Evolutionary conservation across 1,284 basidiomycete species (phyloP), one percentile per base, ranked within the genome.

Genomic region (Agaricales sp.): DNA sequence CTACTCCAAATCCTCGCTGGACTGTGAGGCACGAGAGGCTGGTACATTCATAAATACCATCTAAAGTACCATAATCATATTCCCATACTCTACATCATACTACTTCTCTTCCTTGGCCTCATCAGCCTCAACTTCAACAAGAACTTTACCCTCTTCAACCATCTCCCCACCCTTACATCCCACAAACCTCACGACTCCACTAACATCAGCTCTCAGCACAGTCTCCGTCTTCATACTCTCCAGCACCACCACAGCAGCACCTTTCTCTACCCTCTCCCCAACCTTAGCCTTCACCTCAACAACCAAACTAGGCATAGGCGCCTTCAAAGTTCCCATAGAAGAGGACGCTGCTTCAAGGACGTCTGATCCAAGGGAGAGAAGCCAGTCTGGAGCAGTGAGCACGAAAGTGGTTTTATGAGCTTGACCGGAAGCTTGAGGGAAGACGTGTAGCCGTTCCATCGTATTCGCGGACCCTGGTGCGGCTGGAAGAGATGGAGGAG

Each of bases 181-280:
- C 4, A 94, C 76, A 37, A 73, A 70, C 55, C 72, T 78, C 2
- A 94, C 80, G 4, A 80, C 69, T 8, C 89, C 92, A 41, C 73
- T 70, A 3, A 71, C 70, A 50, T 77, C 74, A 11, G 88, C 80
- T 51, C 90, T 74, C 57, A 96, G 63, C 41, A 88, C 87, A 46
- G 87, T 94, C 70, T 93, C 92, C 55, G 90, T 94, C 78, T 96
- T 96, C 92, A 95, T 96, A 59, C 90, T 93, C 69, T 95, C 92
- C 57, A 95, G 66, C 18, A 95, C 81, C 23, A 92, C 81, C 11
- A 91, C 73, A 4, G 78, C 79, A 60, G 93, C 84, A 0, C 89
- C 90, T 62, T 78, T 79, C 62, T 81, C 78, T n/a, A 95, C 87
- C 35, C 64, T 67, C 51, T 93, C 83, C 0, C 91, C 92, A 2